Base-by-base conservation (phyloP, 2,329 filamentous ascomycete species). In the Lachnellula suecica region DNA sequence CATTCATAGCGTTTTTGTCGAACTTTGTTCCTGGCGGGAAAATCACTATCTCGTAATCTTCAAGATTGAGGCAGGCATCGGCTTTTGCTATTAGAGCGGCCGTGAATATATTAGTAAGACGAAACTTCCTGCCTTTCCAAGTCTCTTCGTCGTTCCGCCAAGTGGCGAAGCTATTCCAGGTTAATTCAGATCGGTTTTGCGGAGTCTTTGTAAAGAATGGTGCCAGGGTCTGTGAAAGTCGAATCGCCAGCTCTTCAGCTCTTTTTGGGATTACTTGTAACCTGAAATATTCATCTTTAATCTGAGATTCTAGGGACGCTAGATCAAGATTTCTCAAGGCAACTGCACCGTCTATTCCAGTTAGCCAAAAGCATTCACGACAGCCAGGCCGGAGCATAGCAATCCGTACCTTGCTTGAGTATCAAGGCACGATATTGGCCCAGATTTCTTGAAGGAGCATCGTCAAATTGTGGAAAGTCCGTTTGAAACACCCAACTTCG, bases 31-130 rank as follows among this genome's bases (percentile, higher is more conserved):
- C 55, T n/a, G 47, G 54, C 17, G 34, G 13, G 35, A 50, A 53
- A 2, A 45, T 25, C 3, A 54, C 47, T 37, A 53, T 52, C 35
- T 59, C 52, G 43, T 59, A 59, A 34, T 54, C 48, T 20, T 53
- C 51, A 13, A 56, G 34, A 27, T 57, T 58, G 4, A 59, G 37
- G n/a, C 49, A 44, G 2, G 55, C 55, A 19, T 57, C 48, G 19
- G 52, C 54, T 44, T 58, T 59, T 6, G 38, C 43, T 34, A 4
- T 47, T 6, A 59, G 43, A 15, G 57, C 50, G 4, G 11, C 7
- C n/a, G 22, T 17, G 25, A 59, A 58, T 24, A 56, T 34, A 4
- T 46, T n/a, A 15, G 41, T 25, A 3, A 58, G 40, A 23, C 42
- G 43, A 19, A 23, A 15, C 38, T 48, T 29, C 13, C 44, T 43